These are phyloP conservation scores for Euphorbia celastroides DNA, from an alignment of 441 rosid genomes.

Conservation along the genomic window DNA sequence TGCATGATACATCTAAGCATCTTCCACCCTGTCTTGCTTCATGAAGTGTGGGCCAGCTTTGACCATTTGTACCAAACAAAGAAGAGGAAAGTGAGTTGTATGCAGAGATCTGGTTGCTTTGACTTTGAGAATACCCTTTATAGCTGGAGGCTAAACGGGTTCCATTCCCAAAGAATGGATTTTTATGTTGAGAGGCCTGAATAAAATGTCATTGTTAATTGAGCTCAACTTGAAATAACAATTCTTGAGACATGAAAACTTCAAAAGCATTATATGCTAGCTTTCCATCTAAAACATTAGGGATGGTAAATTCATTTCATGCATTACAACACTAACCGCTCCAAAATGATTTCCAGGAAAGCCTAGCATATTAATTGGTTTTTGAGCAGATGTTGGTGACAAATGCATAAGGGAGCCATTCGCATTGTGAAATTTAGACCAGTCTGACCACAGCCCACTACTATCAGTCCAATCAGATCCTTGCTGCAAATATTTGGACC, in stretches of 20 bases:
- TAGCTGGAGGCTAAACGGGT: constrained; percentile 35
- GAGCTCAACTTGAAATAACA: not conserved
- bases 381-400: constrained; percentile 27
- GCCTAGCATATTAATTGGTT: constrained; percentile 26
- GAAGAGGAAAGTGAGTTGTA: constrained; percentile 32
- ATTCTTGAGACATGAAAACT: not conserved
- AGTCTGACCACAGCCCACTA: constrained; percentile 30
- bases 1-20: constrained; percentile 41
- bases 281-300: constrained; percentile 6
- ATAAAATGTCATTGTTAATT: constrained; percentile 20
- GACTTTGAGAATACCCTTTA: constrained; percentile 32
- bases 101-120: constrained; percentile 27
- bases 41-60: constrained; percentile 40
- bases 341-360: constrained; percentile 32
- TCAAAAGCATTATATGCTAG: constrained; percentile 3
- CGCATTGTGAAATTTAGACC: constrained; percentile 28
- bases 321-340: constrained; percentile 39
- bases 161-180: constrained; percentile 37
- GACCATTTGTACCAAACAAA: constrained; percentile 33
- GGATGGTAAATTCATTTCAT: constrained; percentile 1
- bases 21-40: constrained; percentile 42
- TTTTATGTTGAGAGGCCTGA: constrained; percentile 44
- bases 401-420: constrained; percentile 27
- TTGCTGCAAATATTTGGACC: constrained; percentile 23
- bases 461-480: constrained; percentile 31